These are phyloP conservation scores for Batkoa obscura DNA, from an alignment of 371 early-diverging fungal species.

Conservation along the genomic window DNA sequence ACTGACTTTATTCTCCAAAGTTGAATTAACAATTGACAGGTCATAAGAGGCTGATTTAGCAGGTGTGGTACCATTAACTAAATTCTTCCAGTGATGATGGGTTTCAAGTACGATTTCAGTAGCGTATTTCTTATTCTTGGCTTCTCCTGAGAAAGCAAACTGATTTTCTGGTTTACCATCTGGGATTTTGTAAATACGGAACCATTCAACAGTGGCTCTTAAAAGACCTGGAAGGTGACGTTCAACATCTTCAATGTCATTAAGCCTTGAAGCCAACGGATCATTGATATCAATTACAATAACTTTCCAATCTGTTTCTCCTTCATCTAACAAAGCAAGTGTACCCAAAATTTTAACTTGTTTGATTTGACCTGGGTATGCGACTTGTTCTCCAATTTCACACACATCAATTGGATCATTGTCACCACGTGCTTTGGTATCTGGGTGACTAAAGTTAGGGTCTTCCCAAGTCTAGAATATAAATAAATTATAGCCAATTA, in stretches of 20 bases:
- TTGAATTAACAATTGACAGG: constrained; percentile 38
- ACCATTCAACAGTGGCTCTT: constrained; percentile 93
- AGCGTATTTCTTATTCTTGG: constrained; percentile 80
- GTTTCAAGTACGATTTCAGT: constrained; percentile 79
- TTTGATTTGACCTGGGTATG: constrained; percentile 87
- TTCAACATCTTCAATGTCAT: constrained; percentile 95
- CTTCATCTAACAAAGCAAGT: constrained; percentile 95
- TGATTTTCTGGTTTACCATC: constrained; percentile 97
- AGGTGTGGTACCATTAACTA: constrained; percentile 47
- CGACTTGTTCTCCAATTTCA: constrained; percentile 91
- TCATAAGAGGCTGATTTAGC: constrained; percentile 41
- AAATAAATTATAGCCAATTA: not conserved
- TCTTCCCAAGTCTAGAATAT: constrained; percentile 91
- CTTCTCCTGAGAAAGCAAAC: constrained; percentile 92
- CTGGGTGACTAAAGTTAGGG: constrained; percentile 62
- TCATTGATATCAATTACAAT: constrained; percentile 92
- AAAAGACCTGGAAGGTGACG: constrained; percentile 86
- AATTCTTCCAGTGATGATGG: constrained; percentile 85
- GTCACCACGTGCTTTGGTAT: constrained; percentile 86
- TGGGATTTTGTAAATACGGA: constrained; percentile 98
- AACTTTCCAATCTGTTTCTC: constrained; percentile 99
- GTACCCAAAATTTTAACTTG: constrained; percentile 96
- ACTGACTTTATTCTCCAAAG: constrained; percentile 46
- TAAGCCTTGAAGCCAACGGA: constrained; percentile 76
- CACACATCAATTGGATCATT: constrained; percentile 97